Base-by-base conservation (phyloP, 2,329 filamentous ascomycete genomes). In the Sporothrix humicola region DNA sequence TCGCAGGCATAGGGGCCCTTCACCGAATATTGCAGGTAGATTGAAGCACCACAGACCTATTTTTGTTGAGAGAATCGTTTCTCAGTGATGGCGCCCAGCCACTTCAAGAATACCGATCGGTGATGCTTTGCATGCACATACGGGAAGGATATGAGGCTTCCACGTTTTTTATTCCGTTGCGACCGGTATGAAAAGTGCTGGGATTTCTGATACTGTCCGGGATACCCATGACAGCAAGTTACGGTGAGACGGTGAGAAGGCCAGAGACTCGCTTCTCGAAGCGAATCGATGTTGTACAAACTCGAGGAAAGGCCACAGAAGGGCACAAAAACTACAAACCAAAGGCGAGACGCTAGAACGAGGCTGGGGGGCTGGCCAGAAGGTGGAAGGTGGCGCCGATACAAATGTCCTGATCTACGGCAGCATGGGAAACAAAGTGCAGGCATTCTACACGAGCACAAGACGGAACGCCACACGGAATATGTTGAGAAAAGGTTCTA, bases 291-390 rank as follows among this genome's bases (percentile, higher is more conserved):
- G 61, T 26, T 2, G 42, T 23, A 48, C 42, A 65, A 12, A 65
- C 42, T 77, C 37, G 8, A 42, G 15, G 93, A 0, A 92, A 37
- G 31, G 31, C 4, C 31, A 37, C 31, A 37, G 23, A 37, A 37
- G 31, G 31, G 31, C 31, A 37, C 31, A 37, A 37, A 37, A 37
- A 37, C 31, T 37, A 37, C 31, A 3, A 37, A 37, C 4, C 31
- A 7, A 95, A 77, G 86, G 87, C 4, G 88, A 87, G 46, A 10
- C 23, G 63, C 9, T 44, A 50, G 15, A 50, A 37, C 23, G 46
- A 68, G 63, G 63, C 46, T 68, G 63, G 59, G 44, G 44, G 23
- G 23, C 23, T 26, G 23, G 23, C 23, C 23, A 26, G 23, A 26
- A 37, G 31, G 31, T 37, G 31, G 23, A 37, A n/a, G 13, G 63